Evolutionary conservation across 805 yeast genomes (phyloP).

Genomic region (Jamesozyma lodderae): DNA sequence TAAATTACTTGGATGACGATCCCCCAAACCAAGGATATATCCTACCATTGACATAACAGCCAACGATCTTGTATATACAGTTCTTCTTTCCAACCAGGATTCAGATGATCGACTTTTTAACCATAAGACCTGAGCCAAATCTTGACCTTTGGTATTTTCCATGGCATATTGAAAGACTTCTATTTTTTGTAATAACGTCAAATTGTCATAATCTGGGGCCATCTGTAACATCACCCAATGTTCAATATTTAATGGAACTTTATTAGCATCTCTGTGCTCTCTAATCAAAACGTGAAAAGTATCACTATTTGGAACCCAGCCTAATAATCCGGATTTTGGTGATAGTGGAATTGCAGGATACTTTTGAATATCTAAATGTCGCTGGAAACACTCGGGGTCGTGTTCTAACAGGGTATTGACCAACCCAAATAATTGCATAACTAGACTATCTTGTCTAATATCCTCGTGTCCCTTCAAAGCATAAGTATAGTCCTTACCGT

Average conservation of each 20-base stretch:
- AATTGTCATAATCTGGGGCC: conserved; percentile 89
- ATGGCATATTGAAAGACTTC: conserved; percentile 94
- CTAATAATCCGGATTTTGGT: conserved; percentile 90
- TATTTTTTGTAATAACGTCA: conserved; percentile 82
- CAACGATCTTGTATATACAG: conserved; percentile 86
- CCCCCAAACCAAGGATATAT: conserved; percentile 90
- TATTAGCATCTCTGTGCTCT: conserved; percentile 86
- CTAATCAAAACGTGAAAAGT: conserved; percentile 88
- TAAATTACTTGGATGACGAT: conserved; percentile 91
- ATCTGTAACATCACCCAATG: conserved; percentile 92
- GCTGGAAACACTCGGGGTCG: conserved; percentile 90
- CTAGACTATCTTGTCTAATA: conserved; percentile 90
- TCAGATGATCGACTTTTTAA: conserved; percentile 90
- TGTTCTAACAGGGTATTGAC: conserved; percentile 81
- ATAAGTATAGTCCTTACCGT: conserved; percentile 78
- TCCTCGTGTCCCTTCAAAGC: conserved; percentile 90
- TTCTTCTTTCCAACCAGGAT: conserved; percentile 93
- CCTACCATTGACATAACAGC: conserved; percentile 99
- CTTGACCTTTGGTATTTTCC: conserved; percentile 93
- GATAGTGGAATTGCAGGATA: conserved; percentile 91
- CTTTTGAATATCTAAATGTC: conserved; percentile 86
- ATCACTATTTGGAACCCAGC: conserved; percentile 96
- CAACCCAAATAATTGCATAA: conserved; percentile 92
- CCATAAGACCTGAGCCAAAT: conserved; percentile 90
- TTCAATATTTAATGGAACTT: conserved; percentile 80